Evolutionary conservation across 768 basidiomycete species (phyloP).

Genomic region (Nidularia pulvinata): DNA sequence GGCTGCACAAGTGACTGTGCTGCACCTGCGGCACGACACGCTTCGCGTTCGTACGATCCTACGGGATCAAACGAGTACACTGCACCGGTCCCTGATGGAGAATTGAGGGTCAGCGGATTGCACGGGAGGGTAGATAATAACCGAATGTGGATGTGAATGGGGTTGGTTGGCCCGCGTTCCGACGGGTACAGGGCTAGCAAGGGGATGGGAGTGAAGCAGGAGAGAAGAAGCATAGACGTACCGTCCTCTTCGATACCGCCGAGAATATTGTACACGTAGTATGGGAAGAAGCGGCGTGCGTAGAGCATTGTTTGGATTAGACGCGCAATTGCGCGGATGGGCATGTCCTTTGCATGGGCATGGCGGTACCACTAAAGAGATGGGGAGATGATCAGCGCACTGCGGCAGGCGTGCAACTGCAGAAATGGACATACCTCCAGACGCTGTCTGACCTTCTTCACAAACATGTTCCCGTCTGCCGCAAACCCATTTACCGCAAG

Average conservation of each 20-base stretch:
- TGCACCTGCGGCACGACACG: constrained; percentile 94
- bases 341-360: constrained; percentile 97
- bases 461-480: constrained; percentile 97
- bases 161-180: background rate
- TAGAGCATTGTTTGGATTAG: constrained; percentile 99
- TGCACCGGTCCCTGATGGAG: constrained; percentile 78
- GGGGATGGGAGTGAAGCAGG: background rate
- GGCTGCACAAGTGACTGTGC: constrained; percentile 96
- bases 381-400: constrained; percentile 1
- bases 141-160: background rate
- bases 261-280: constrained; percentile 96
- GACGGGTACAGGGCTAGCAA: background rate
- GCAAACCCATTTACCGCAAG: constrained; percentile 97
- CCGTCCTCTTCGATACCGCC: constrained; percentile 97
- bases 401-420: background rate
- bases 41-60: constrained; percentile 96
- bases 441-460: constrained; percentile 94
- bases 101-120: constrained; percentile 10
- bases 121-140: background rate
- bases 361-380: constrained; percentile 89
- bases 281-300: constrained; percentile 95
- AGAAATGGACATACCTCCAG: constrained; percentile 69
- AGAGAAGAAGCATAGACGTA: constrained; percentile 34
- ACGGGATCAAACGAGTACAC: constrained; percentile 99
- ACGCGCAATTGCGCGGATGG: constrained; percentile 95